Conservation (phyloP, 2,329 filamentous ascomycete genomes). For the Ophiocordyceps camponoti-floridani region DNA sequence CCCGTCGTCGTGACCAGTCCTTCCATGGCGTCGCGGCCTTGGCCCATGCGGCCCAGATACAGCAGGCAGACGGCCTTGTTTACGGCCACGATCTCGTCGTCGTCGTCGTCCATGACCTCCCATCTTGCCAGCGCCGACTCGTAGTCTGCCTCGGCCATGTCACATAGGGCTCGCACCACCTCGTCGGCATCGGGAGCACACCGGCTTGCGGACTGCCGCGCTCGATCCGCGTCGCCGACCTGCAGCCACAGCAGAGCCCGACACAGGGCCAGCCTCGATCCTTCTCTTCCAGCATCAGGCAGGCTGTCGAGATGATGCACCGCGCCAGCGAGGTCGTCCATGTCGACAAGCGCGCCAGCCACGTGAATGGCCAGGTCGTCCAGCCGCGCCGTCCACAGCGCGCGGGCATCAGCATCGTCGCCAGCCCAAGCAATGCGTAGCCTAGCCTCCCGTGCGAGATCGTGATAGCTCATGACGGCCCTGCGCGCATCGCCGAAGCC, state of each 20-base stretch:
- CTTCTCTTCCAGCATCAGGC: conserved; percentile 11
- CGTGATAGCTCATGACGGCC: conserved; percentile 80
- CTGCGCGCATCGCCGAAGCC: conserved; percentile 72
- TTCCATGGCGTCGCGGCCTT: conserved; percentile 53
- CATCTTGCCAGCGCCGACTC: conserved; percentile 44
- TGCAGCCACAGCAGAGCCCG: conserved; percentile 57
- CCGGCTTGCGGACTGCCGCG: conserved; percentile 32
- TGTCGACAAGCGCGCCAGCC: conserved; percentile 54
- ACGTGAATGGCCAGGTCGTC: conserved; percentile 56
- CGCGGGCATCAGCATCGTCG: conserved; percentile 34
- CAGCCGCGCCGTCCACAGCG: conserved; percentile 55
- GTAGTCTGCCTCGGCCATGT: conserved; percentile 65
- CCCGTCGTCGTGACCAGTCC: conserved; percentile 39
- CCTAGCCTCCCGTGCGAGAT: conserved; percentile 65
- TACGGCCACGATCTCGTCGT: conserved; percentile 55
- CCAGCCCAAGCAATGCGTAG: conserved; percentile 28
- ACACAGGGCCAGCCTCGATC: conserved; percentile 25
- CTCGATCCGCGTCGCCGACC: conserved; percentile 57
- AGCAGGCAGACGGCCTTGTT: conserved; percentile 74
- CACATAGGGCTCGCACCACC: conserved; percentile 49
- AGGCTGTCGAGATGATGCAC: conserved; percentile 52
- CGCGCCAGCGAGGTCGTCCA: conserved; percentile 74
- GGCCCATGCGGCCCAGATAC: conserved; percentile 59
- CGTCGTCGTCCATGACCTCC: conserved; percentile 23
- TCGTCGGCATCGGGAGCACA: conserved; percentile 15